These are phyloP conservation scores for Pyracantha coccinea DNA, from an alignment of 331 rosid genomes.

Conservation along the genomic window DNA sequence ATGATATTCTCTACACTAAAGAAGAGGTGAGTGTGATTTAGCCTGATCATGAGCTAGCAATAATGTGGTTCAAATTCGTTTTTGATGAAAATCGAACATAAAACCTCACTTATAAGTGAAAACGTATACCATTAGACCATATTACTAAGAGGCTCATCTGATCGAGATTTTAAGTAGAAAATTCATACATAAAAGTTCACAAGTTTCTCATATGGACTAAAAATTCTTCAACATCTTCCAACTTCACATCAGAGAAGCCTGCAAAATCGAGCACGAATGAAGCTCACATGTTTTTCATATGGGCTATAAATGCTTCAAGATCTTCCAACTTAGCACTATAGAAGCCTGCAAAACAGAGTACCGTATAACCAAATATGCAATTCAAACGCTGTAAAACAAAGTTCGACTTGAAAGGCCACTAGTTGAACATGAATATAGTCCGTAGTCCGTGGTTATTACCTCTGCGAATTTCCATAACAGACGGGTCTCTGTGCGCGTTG, in stretches of 20 bases:
- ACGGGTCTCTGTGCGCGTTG: conserved; percentile 17
- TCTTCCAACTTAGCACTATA: conserved; percentile 29
- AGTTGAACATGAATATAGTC: background rate
- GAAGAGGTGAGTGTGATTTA: too few species aligned
- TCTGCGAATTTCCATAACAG: conserved; percentile 16
- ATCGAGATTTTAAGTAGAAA: too few species aligned
- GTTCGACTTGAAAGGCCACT: conserved; percentile 11
- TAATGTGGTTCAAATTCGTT: too few species aligned
- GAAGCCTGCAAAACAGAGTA: conserved; percentile 40
- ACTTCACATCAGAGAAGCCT: conserved; percentile 38
- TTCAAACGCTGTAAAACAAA: background rate
- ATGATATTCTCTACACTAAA: too few species aligned
- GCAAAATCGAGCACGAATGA: conserved; percentile 9
- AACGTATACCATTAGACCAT: too few species aligned
- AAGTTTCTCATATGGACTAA: conserved; percentile 21
- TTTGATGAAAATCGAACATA: too few species aligned
- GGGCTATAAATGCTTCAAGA: conserved; percentile 37
- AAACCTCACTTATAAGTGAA: too few species aligned
- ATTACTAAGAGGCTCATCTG: too few species aligned
- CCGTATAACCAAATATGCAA: conserved; percentile 7
- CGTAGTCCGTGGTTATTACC: conserved; percentile 24
- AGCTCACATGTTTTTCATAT: conserved; percentile 33
- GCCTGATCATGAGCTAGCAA: too few species aligned
- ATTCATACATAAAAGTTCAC: conserved; percentile 16
- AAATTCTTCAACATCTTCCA: conserved; percentile 43